Percentiles rank a stretch among this genome's conserved stretches.
These are phyloP conservation scores for Cutaneotrichosporon sp. DNA, from an alignment of 1,284 basidiomycete species.

Conservation along the genomic window DNA sequence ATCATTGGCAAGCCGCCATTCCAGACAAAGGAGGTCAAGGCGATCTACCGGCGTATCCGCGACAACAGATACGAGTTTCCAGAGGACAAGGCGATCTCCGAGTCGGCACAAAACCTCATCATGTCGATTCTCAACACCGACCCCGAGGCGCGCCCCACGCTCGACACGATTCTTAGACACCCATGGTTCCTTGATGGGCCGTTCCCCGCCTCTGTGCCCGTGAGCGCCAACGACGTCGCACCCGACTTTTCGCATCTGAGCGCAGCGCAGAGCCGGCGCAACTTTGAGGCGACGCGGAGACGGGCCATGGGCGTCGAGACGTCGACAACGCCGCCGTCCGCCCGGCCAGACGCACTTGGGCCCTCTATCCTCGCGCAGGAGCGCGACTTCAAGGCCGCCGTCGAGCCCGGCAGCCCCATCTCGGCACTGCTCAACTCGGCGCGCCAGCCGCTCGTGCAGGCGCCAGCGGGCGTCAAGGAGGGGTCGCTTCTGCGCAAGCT, in stretches of 20 bases:
- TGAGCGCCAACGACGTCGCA: slow-evolving; percentile 64
- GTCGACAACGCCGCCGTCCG: slow-evolving; percentile 14
- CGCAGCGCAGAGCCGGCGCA: slow-evolving; percentile 59
- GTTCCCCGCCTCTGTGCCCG: slow-evolving; percentile 73
- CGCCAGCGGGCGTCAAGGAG: slow-evolving; percentile 51
- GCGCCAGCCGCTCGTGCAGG: slow-evolving; percentile 77
- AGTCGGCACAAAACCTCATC: slow-evolving; percentile 71
- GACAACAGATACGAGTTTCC: slow-evolving; percentile 95
- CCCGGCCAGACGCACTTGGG: slow-evolving; percentile 22
- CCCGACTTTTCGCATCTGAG: slow-evolving; percentile 72
- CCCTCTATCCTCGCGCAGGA: slow-evolving; percentile 72
- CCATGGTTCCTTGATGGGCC: slow-evolving; percentile 77
- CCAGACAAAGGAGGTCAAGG: slow-evolving; percentile 95
- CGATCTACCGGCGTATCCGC: slow-evolving; percentile 90
- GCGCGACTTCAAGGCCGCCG: slow-evolving; percentile 90
- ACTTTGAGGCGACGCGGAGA: slow-evolving; percentile 54
- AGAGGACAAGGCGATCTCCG: slow-evolving; percentile 64
- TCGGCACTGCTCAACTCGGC: slow-evolving; percentile 81
- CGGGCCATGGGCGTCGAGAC: slow-evolving; percentile 34
- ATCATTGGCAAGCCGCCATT: slow-evolving; percentile 92
- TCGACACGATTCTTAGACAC: slow-evolving; percentile 80
- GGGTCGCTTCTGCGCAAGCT: slow-evolving; percentile 58
- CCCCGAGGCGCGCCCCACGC: slow-evolving; percentile 69
- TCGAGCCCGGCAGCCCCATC: slow-evolving; percentile 91
- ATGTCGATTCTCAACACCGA: slow-evolving; percentile 78